Percentiles rank a stretch among this genome's conserved stretches.
Evolutionary conservation across 2,329 filamentous ascomycete species (phyloP).

Genomic region (Penicillium paneum): DNA sequence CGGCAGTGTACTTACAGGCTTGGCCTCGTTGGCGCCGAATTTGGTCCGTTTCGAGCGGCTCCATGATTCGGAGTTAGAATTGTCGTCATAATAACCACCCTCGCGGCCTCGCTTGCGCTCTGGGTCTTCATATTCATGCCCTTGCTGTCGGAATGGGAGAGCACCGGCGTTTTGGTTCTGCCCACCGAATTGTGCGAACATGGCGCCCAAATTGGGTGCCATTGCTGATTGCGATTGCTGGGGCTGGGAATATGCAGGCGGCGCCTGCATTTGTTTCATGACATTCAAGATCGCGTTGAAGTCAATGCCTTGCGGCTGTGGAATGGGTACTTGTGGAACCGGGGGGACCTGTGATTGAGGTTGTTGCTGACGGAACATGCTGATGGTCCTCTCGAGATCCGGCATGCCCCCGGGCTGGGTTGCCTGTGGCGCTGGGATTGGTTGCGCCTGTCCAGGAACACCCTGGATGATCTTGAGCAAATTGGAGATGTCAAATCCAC

Average conservation of each 20-base stretch:
- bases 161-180: slow-evolving; percentile 23
- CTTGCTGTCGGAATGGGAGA: slow-evolving; percentile 13
- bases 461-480: slow-evolving; percentile 43
- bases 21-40: neutral
- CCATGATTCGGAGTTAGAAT: slow-evolving; percentile 28
- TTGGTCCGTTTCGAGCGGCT: slow-evolving; percentile 35
- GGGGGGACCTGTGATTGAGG: slow-evolving; percentile 15
- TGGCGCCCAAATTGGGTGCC: slow-evolving; percentile 34
- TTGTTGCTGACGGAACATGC: slow-evolving; percentile 14
- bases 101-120: slow-evolving; percentile 44
- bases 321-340: slow-evolving; percentile 22
- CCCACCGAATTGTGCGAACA: slow-evolving; percentile 33
- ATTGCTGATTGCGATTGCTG: slow-evolving; percentile 29
- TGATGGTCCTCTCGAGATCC: slow-evolving; percentile 20
- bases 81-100: slow-evolving; percentile 31
- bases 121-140: slow-evolving; percentile 37
- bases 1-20: slow-evolving; percentile 21
- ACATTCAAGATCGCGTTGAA: slow-evolving; percentile 40
- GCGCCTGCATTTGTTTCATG: slow-evolving; percentile 40
- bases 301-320: slow-evolving; percentile 34
- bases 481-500: slow-evolving; percentile 39
- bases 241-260: slow-evolving; percentile 23
- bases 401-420: slow-evolving; percentile 25
- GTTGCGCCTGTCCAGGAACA: slow-evolving; percentile 30
- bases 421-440: slow-evolving; percentile 29